Evolutionary conservation across 345 rosid species (phyloP).

Genomic region (Noccaea bulbosa): DNA sequence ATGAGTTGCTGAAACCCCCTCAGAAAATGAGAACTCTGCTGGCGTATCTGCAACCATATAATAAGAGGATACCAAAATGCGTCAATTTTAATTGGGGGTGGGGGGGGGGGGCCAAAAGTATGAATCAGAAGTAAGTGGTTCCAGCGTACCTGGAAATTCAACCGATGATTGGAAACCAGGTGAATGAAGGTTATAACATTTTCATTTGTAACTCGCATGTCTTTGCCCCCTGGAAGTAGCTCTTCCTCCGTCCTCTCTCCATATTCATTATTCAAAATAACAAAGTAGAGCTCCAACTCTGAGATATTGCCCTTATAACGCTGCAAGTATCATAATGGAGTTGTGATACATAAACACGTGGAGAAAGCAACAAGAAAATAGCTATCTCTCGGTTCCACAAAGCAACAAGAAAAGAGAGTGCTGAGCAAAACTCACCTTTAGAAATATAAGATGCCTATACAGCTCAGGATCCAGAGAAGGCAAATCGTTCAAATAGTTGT

Average conservation of each 20-base stretch:
- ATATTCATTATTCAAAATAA: conserved; percentile 92
- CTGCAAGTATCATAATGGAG: conserved; percentile 49
- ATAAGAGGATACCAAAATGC: conserved; percentile 26
- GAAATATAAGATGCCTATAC: conserved; percentile 94
- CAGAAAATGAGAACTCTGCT: conserved; percentile 88
- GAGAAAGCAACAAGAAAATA: not conserved
- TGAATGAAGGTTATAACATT: conserved; percentile 89
- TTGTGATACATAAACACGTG: conserved; percentile 9
- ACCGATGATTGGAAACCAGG: conserved; percentile 95
- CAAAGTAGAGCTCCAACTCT: conserved; percentile 87
- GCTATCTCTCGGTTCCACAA: conserved; percentile 27
- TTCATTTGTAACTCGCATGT: conserved; percentile 81
- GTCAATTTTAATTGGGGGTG: conserved; percentile 2
- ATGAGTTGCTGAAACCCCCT: conserved; percentile 97
- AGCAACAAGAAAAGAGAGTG: conserved; percentile 24
- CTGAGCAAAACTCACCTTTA: conserved; percentile 62
- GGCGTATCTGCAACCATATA: conserved; percentile 70
- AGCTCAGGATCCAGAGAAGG: conserved; percentile 96
- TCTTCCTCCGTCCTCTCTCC: conserved; percentile 97
- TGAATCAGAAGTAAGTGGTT: conserved; percentile 23
- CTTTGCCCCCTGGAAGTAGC: conserved; percentile 86
- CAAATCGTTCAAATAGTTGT: conserved; percentile 91
- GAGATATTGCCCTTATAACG: conserved; percentile 84
- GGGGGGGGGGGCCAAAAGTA: conserved; percentile 21
- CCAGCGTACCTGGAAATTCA: conserved; percentile 77